Base-by-base conservation (phyloP, 768 basidiomycete species). In the Serendipita indica region DNA sequence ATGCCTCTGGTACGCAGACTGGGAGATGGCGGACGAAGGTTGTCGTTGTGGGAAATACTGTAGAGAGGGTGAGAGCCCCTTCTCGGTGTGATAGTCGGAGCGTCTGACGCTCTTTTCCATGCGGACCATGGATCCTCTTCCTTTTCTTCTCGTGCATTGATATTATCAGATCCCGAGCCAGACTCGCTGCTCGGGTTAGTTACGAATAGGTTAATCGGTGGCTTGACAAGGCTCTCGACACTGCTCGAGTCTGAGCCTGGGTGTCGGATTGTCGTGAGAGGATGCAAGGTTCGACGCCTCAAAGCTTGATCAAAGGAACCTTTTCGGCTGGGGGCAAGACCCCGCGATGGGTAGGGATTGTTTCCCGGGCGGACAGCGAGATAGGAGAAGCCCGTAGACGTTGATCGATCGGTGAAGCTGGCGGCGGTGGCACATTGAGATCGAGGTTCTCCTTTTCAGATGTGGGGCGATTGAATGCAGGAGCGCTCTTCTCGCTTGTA, bases 21-120 rank as follows among this genome's bases (percentile, higher is more conserved):
- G 7, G 49, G 49, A 54, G 22, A 25, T 27, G 49, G 49, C n/a
- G 49, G 49, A 25, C 49, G 49, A 54, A 54, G 49, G 30, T 30
- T 30, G 10, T 46, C 14, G 7, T 54, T n/a, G n/a, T n/a, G n/a
- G n/a, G n/a, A n/a, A n/a, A n/a, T n/a, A n/a, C 35, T 37, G 35
- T 37, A 37, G 10, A 37, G n/a, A n/a, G n/a, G n/a, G n/a, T n/a
- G n/a, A n/a, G n/a, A n/a, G n/a, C n/a, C n/a, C n/a, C n/a, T n/a
- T n/a, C n/a, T n/a, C n/a, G n/a, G n/a, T 5, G 6, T 25, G 27
- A n/a, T n/a, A 6, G 41, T 43, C 5, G 41, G 41, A 6, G 41
- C 18, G 27, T 43, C 41, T 30, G 49, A 54, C 10, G 32, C 25
- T 28, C 49, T 18, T 10, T 28, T 20, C 49, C 49, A 54, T 10